A percentile compares a stretch with the other conserved stretches of the same genome.
Evolutionary conservation across 2,329 filamentous ascomycete genomes (phyloP).

Genomic region (Neopestalotiopsis clavispora): DNA sequence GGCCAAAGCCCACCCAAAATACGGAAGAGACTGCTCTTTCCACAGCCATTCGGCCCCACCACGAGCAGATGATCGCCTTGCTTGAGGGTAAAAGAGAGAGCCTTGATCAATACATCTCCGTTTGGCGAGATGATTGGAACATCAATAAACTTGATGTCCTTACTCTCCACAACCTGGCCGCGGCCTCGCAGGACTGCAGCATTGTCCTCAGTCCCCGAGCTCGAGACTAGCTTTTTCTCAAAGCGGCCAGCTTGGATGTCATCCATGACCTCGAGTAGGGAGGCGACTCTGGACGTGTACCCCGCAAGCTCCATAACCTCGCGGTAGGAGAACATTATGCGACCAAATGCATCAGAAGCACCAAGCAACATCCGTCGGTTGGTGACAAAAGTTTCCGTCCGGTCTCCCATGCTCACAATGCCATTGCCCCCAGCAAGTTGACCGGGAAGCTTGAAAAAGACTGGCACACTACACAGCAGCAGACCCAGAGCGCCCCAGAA

Average conservation of each 20-base stretch:
- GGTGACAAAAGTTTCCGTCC: slow-evolving; percentile 83
- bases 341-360: slow-evolving; percentile 92
- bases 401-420: slow-evolving; percentile 68
- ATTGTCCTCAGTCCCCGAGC: slow-evolving; percentile 80
- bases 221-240: slow-evolving; percentile 95
- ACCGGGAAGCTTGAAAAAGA: slow-evolving; percentile 92
- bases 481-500: slow-evolving; percentile 96
- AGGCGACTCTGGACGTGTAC: slow-evolving; percentile 90
- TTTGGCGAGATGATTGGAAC: slow-evolving; percentile 97
- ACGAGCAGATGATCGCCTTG: slow-evolving; percentile 92
- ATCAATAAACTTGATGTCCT: slow-evolving; percentile 45
- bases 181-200: slow-evolving; percentile 82
- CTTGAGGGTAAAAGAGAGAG: slow-evolving; percentile 84
- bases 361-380: slow-evolving; percentile 91
- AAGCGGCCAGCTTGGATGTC: slow-evolving; percentile 90
- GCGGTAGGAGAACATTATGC: slow-evolving; percentile 97
- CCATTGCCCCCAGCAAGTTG: slow-evolving; percentile 50
- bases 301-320: slow-evolving; percentile 96
- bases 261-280: slow-evolving; percentile 89
- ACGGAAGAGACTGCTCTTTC: slow-evolving; percentile 93
- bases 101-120: slow-evolving; percentile 86
- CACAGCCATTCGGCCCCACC: slow-evolving; percentile 95
- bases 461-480: slow-evolving; percentile 89
- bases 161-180: slow-evolving; percentile 80
- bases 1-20: slow-evolving; percentile 97